Base-by-base conservation (phyloP, 2,329 filamentous ascomycete species). In the Penicillium palitans region DNA sequence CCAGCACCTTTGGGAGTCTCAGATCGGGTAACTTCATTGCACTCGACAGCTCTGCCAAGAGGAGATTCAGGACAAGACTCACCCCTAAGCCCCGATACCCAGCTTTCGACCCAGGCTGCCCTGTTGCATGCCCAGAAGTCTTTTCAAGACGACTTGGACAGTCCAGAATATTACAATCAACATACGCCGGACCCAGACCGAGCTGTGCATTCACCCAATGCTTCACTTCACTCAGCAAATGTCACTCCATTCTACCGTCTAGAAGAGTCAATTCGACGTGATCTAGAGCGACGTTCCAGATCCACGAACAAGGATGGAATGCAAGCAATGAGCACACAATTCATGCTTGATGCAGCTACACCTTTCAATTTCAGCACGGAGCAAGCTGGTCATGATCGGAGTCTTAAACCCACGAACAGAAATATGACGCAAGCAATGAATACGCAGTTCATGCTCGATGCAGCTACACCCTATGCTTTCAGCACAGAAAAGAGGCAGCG, bases 401-500 rank as follows among this genome's bases (percentile, higher is more conserved):
- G 39, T 48, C 41, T 51, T n/a, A 55, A 50, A 21, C 29, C 57
- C 40, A 50, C 52, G 27, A 59, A 61, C 33, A 62, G 60, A 25
- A 61, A 59, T 4, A 65, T 57, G 25, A 52, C 58, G 13, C 70
- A 68, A 59, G 64, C 69, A 37, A 68, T 75, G 59, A 75, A 72
- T 55, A 78, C 76, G 2, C 76, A 78, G 61, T 72, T 65, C 48
- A 74, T 78, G 65, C 69, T 79, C 17, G 74, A 78, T 55, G 69
- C 73, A 17, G 70, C 71, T 35, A 76, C 74, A 4, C 76, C 76
- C 7, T 78, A 75, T 52, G 70, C 66, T 2, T 70, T 76, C 41
- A 76, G 74, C 33, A 72, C 72, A 52, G 55, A 64, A 39, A 55
- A 73, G 61, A 61, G 69, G 58, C 39, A 41, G 4, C 59, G 42